phyloP scores from a whole-genome alignment of 176 grass and related monocot genomes.

The Eragrostis curvula region DNA sequence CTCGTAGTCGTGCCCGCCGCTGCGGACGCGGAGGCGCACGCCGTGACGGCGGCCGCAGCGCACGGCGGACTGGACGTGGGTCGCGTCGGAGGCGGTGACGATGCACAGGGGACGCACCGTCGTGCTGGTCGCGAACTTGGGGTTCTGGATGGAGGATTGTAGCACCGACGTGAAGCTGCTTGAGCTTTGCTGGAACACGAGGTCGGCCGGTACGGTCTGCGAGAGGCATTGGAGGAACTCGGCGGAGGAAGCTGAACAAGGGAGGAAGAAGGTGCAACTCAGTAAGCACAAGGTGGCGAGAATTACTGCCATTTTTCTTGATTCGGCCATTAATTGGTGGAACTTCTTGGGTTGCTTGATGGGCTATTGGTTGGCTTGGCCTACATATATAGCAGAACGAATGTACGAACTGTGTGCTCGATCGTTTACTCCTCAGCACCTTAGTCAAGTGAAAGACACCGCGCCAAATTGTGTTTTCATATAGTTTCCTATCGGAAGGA shows the following conservation, averaged over 20 bases:
- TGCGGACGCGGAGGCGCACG: constrained; percentile 53
- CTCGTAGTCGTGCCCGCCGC: constrained; percentile 75
- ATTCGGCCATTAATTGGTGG: not conserved
- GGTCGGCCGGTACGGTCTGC: not conserved
- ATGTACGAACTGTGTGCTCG: not conserved
- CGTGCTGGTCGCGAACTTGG: constrained; percentile 40
- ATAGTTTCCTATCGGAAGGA: too few relatives aligned
- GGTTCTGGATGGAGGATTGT: constrained; percentile 57
- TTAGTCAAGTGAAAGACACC: too few relatives aligned
- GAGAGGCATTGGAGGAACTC: constrained; percentile 56
- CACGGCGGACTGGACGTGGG: constrained; percentile 52
- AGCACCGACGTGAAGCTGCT: constrained; percentile 37
- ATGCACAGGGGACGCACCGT: constrained; percentile 50
- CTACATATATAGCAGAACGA: not conserved
- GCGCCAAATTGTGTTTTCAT: too few relatives aligned
- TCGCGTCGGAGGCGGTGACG: constrained; percentile 38
- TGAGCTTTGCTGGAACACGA: constrained; percentile 38
- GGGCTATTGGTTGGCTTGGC: not conserved
- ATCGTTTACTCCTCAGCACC: not conserved
- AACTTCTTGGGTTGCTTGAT: not conserved
- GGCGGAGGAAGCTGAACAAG: not conserved
- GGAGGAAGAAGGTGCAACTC: not conserved
- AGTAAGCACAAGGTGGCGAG: not conserved
- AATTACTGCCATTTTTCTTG: not conserved
- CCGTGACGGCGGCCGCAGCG: constrained; percentile 37